phyloP scores from a whole-genome alignment of 1,284 basidiomycete genomes.

The Cryptococcus deneoformans region DNA sequence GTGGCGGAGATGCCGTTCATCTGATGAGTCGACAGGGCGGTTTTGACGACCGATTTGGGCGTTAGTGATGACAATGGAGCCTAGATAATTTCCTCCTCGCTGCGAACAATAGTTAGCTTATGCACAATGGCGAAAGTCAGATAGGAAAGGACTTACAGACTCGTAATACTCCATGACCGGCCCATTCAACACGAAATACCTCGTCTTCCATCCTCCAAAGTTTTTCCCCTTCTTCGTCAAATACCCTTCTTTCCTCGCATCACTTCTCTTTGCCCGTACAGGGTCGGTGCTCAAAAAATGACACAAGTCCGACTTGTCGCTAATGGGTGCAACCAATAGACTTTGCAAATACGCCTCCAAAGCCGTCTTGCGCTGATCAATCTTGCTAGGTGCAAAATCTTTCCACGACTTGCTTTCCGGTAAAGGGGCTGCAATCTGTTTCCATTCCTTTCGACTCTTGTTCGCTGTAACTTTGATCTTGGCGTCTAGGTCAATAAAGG shows the following conservation, averaged over 20 bases:
- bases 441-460: slow-evolving; percentile 61
- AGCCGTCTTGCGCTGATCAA: slow-evolving; percentile 87
- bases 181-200: slow-evolving; percentile 88
- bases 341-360: slow-evolving; percentile 85
- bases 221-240: slow-evolving; percentile 95
- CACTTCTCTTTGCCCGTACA: slow-evolving; percentile 76
- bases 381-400: slow-evolving; percentile 93
- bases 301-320: slow-evolving; percentile 85
- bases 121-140: neutral
- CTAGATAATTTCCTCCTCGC: slow-evolving; percentile 86
- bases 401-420: slow-evolving; percentile 94
- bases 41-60: slow-evolving; percentile 81
- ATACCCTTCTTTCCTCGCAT: slow-evolving; percentile 93
- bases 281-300: slow-evolving; percentile 90
- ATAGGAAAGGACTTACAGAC: slow-evolving; percentile 61
- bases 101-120: slow-evolving; percentile 43
- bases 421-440: slow-evolving; percentile 70
- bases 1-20: slow-evolving; percentile 92
- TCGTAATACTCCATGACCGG: slow-evolving; percentile 91
- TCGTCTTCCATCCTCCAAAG: slow-evolving; percentile 92
- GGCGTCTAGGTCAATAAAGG: slow-evolving; percentile 77
- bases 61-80: slow-evolving; percentile 78
- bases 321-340: slow-evolving; percentile 76
- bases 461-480: slow-evolving; percentile 59
- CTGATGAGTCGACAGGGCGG: slow-evolving; percentile 55